These are phyloP conservation scores for Phyllosticta capitalensis DNA, from an alignment of 2,329 filamentous ascomycete species.

Conservation along the genomic window DNA sequence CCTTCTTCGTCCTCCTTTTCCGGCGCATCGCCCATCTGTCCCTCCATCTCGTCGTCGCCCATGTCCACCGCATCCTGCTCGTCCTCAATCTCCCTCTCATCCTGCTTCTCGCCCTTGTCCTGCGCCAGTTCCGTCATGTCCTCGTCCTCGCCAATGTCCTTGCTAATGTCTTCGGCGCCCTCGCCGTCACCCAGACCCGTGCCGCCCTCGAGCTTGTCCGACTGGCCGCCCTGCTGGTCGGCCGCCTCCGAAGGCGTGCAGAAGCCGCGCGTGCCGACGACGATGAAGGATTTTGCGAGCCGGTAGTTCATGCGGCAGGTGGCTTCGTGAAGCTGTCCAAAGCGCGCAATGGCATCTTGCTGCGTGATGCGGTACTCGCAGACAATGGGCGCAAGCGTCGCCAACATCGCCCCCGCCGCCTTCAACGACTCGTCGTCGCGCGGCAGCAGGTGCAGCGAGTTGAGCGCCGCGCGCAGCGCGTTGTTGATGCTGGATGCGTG, in stretches of 20 bases:
- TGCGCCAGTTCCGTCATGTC: conserved; percentile 87
- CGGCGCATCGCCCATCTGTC: conserved; percentile 58
- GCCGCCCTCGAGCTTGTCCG: conserved; percentile 77
- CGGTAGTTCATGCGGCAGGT: conserved; percentile 66
- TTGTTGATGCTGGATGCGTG: conserved; percentile 47
- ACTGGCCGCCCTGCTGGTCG: conserved; percentile 52
- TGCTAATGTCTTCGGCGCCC: conserved; percentile 94
- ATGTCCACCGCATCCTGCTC: conserved; percentile 84
- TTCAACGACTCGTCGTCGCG: conserved; percentile 26
- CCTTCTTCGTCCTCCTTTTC: conserved; percentile 49
- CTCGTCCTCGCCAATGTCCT: conserved; percentile 89
- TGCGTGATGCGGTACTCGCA: conserved; percentile 61
- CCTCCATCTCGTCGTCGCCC: conserved; percentile 86
- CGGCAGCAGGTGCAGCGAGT: conserved; percentile 30
- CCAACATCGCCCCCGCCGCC: conserved; percentile 48
- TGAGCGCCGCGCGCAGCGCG: conserved; percentile 36
- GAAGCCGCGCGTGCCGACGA: conserved; percentile 77
- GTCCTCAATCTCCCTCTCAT: conserved; percentile 58
- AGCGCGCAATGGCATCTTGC: conserved; percentile 47
- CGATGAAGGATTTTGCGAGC: conserved; percentile 66
- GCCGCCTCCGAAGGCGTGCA: conserved; percentile 72
- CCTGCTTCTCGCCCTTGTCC: conserved; percentile 55
- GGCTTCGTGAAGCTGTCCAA: conserved; percentile 57
- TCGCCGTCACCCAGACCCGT: conserved; percentile 93
- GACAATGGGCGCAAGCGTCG: conserved; percentile 59